Percentiles rank a stretch among this genome's conserved stretches.
Conservation (phyloP, 192 early-diverging fungal species). For the Glomus cerebriforme region DNA sequence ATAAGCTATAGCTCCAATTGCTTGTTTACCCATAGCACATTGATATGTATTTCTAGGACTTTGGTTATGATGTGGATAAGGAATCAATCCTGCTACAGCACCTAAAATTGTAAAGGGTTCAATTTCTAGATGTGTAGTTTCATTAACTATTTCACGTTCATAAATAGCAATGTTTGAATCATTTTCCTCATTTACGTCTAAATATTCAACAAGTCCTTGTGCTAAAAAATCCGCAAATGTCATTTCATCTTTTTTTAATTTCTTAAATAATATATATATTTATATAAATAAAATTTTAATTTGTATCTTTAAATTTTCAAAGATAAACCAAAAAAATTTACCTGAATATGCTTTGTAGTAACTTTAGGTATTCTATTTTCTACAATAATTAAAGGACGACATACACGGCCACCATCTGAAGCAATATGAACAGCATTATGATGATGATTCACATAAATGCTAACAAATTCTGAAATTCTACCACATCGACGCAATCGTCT, state of each 20-base stretch:
- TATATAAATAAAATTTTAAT: neutral
- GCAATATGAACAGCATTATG: constrained; percentile 87
- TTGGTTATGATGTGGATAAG: constrained; percentile 99
- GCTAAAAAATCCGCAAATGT: constrained; percentile 92
- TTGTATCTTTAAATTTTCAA: neutral
- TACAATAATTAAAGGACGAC: constrained; percentile 94
- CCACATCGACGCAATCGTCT: constrained; percentile 84
- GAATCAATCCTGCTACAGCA: constrained; percentile 96
- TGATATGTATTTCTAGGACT: constrained; percentile 98
- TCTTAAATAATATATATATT: constrained; percentile 21
- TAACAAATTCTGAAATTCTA: constrained; percentile 87
- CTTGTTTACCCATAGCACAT: constrained; percentile 99
- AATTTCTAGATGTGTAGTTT: constrained; percentile 95
- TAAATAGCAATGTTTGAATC: constrained; percentile 94
- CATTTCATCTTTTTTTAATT: constrained; percentile 55
- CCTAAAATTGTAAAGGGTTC: constrained; percentile 95
- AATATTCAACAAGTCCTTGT: constrained; percentile 89
- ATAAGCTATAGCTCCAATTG: constrained; percentile 94
- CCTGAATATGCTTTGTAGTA: constrained; percentile 64
- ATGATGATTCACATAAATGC: constrained; percentile 82
- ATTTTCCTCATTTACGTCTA: constrained; percentile 97
- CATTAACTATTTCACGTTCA: constrained; percentile 78
- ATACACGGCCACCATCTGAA: constrained; percentile 94
- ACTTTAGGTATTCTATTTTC: constrained; percentile 75
- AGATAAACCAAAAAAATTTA: constrained; percentile 33